A percentile compares a stretch with the other conserved stretches of the same genome.
Evolutionary conservation across 768 basidiomycete species (phyloP).

Genomic region (Kwoniella sp.): DNA sequence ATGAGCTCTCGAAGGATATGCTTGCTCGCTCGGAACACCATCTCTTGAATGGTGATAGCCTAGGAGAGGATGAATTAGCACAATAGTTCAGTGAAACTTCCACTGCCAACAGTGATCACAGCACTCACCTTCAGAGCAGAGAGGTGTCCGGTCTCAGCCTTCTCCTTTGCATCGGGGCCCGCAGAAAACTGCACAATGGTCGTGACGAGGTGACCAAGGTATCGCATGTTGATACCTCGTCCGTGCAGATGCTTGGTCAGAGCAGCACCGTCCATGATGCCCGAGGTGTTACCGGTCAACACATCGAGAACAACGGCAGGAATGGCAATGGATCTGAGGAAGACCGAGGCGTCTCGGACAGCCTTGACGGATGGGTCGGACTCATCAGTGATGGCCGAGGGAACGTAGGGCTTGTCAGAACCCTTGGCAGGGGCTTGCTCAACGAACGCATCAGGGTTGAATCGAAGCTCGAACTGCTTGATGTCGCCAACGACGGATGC

Average conservation of each 20-base stretch:
- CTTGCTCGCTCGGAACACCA: slow-evolving; percentile 58
- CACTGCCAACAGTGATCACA: neutral
- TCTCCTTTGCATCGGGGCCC: slow-evolving; percentile 38
- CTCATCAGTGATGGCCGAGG: slow-evolving; percentile 52
- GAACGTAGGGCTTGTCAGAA: slow-evolving; percentile 27
- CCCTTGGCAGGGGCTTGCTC: slow-evolving; percentile 45
- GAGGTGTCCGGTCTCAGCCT: slow-evolving; percentile 36
- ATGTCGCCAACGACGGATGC: slow-evolving; percentile 38
- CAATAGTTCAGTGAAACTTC: too few species aligned
- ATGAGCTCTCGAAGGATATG: slow-evolving; percentile 56
- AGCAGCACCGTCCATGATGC: slow-evolving; percentile 56
- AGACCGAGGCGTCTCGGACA: slow-evolving; percentile 58
- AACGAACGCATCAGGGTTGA: slow-evolving; percentile 60
- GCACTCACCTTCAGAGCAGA: slow-evolving; percentile 46
- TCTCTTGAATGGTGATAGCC: slow-evolving; percentile 56
- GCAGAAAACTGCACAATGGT: slow-evolving; percentile 50
- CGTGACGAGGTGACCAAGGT: slow-evolving; percentile 56
- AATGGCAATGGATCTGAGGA: slow-evolving; percentile 56
- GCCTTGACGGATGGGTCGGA: slow-evolving; percentile 56
- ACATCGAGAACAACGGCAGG: slow-evolving; percentile 55
- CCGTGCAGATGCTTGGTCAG: slow-evolving; percentile 56
- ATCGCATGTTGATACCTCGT: slow-evolving; percentile 60
- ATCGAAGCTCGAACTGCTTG: slow-evolving; percentile 56
- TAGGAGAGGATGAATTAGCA: slow-evolving; percentile 35
- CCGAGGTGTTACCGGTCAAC: slow-evolving; percentile 46